Conservation (phyloP, 2,329 filamentous ascomycete genomes). For the Boeremia lycopersici region DNA sequence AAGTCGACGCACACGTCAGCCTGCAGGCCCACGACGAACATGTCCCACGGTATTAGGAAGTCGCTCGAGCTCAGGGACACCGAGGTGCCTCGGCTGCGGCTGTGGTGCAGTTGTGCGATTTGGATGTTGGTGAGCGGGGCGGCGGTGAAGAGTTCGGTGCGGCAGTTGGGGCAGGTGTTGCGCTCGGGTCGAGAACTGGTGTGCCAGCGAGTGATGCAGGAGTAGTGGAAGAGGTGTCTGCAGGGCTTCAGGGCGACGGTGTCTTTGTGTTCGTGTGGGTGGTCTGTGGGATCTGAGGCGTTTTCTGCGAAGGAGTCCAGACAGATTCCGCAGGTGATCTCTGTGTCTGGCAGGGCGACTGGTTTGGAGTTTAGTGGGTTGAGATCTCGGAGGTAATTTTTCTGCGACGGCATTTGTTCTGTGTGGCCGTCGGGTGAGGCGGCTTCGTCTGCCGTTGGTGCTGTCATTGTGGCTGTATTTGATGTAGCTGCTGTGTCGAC, state of each 20-base stretch:
- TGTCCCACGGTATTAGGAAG: background rate
- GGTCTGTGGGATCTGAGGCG: background rate
- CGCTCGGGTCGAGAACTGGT: background rate
- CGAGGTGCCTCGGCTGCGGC: no score
- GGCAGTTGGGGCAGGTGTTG: constrained; percentile 6
- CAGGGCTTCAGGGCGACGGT: background rate
- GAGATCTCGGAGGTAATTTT: background rate
- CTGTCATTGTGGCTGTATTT: background rate
- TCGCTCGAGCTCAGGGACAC: background rate
- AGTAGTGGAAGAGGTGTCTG: background rate
- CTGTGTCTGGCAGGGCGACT: background rate
- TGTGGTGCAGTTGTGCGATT: background rate
- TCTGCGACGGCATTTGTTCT: background rate
- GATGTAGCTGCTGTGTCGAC: no score
- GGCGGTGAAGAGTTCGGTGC: constrained; percentile 1
- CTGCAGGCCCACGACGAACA: no score
- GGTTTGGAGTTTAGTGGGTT: no score
- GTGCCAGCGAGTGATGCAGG: background rate
- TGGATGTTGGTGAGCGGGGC: background rate
- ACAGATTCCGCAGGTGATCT: background rate
- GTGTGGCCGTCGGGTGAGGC: background rate
- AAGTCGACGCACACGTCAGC: no score
- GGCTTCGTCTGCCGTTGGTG: background rate
- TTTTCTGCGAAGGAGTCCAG: background rate
- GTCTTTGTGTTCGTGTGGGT: background rate